These are phyloP conservation scores for Metschnikowia baotianmanensis DNA, from an alignment of 805 yeast species.

Conservation along the genomic window DNA sequence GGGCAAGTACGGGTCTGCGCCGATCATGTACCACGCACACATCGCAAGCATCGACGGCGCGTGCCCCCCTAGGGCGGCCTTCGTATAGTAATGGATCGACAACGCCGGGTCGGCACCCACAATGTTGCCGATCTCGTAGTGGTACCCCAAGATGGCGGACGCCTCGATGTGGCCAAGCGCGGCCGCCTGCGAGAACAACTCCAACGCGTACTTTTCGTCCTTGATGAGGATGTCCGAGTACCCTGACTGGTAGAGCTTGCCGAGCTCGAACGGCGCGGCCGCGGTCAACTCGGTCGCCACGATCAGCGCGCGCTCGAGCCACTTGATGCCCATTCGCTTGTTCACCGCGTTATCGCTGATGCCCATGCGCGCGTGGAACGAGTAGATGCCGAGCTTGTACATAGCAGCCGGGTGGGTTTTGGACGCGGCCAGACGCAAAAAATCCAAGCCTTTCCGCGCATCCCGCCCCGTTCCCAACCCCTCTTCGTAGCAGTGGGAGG, in stretches of 20 bases:
- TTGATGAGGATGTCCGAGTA: constrained; percentile 83
- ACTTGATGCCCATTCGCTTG: constrained; percentile 84
- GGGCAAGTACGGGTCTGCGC: constrained; percentile 78
- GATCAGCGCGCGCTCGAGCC: constrained; percentile 86
- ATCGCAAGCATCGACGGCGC: constrained; percentile 86
- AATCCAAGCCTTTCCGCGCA: constrained; percentile 80
- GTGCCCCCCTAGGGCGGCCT: constrained; percentile 87
- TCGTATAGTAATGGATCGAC: constrained; percentile 88
- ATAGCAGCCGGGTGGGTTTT: constrained; percentile 96
- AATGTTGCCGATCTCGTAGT: constrained; percentile 78
- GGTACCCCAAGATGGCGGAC: constrained; percentile 73
- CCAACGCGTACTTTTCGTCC: constrained; percentile 81
- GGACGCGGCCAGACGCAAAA: constrained; percentile 80
- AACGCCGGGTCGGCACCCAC: constrained; percentile 77
- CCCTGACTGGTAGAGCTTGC: constrained; percentile 78
- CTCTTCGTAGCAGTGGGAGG: constrained; percentile 88
- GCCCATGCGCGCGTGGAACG: constrained; percentile 84
- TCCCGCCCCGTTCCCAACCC: constrained; percentile 92
- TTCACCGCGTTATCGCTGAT: constrained; percentile 62
- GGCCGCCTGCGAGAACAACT: constrained; percentile 83
- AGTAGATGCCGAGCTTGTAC: constrained; percentile 86
- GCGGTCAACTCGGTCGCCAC: constrained; percentile 80
- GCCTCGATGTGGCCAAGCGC: constrained; percentile 82
- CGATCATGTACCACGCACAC: constrained; percentile 96
- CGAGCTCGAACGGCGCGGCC: constrained; percentile 94